phyloP scores from a whole-genome alignment of 2,329 filamentous ascomycete species.

The Pyrenophora seminiperda region DNA sequence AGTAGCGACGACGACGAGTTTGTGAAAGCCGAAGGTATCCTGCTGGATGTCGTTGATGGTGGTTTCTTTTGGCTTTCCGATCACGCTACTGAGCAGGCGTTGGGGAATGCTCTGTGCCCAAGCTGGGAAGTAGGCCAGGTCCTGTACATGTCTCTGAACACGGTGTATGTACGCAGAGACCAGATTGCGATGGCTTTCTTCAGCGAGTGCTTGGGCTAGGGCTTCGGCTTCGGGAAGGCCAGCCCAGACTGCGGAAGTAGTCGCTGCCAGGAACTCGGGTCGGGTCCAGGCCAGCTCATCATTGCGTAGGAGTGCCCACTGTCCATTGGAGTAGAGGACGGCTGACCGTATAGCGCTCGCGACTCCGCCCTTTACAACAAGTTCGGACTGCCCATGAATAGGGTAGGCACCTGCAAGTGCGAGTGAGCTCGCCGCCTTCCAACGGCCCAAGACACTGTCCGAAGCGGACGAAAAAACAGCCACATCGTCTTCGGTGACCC shows the following conservation, averaged over 20 bases:
- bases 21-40: constrained; percentile 87
- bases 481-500: constrained; percentile 76
- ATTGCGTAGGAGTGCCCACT: constrained; percentile 85
- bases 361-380: constrained; percentile 70
- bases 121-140: constrained; percentile 75
- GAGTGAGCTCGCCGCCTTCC: constrained; percentile 62
- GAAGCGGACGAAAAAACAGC: constrained; percentile 76
- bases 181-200: constrained; percentile 83
- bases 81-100: constrained; percentile 63
- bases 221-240: constrained; percentile 75
- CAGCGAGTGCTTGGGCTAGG: constrained; percentile 78
- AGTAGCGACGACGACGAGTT: constrained; percentile 80
- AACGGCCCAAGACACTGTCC: constrained; percentile 75
- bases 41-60: constrained; percentile 59
- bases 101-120: constrained; percentile 73
- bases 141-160: constrained; percentile 77
- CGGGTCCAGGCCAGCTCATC: constrained; percentile 80
- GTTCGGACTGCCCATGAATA: constrained; percentile 77
- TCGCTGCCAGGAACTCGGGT: constrained; percentile 79
- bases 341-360: constrained; percentile 80
- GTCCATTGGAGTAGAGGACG: constrained; percentile 65
- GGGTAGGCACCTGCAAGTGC: constrained; percentile 48
- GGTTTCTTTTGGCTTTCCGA: constrained; percentile 64
- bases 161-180: constrained; percentile 86
- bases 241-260: constrained; percentile 79